phyloP scores from a whole-genome alignment of 1,139 yeast species.

The Debaryomyces coudertii region DNA sequence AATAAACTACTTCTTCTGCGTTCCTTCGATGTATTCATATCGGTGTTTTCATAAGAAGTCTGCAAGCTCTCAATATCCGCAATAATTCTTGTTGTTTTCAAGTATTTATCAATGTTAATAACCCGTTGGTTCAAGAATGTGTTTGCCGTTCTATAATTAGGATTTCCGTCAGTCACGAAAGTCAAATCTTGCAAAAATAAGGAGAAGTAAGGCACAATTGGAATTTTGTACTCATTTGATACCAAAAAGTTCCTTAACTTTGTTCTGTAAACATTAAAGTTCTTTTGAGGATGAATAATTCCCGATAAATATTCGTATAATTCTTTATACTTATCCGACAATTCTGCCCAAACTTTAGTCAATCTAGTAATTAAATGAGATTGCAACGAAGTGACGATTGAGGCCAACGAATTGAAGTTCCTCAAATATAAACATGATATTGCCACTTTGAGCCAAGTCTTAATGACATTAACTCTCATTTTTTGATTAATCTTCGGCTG shows the following conservation, averaged over 20 bases:
- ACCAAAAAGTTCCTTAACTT: conserved; percentile 61
- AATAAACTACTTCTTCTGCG: conserved; percentile 26
- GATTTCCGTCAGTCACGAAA: conserved; percentile 85
- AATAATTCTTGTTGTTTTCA: conserved; percentile 70
- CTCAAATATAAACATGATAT: conserved; percentile 78
- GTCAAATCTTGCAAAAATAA: conserved; percentile 85
- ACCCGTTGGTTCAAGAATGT: conserved; percentile 61
- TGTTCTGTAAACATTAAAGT: conserved; percentile 73
- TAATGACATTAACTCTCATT: conserved; percentile 61
- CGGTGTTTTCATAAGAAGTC: conserved; percentile 49
- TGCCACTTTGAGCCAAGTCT: conserved; percentile 84
- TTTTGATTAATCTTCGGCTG: conserved; percentile 53
- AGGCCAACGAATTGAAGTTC: conserved; percentile 86
- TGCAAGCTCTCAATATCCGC: conserved; percentile 82
- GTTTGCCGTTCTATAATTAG: conserved; percentile 64
- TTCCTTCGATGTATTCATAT: conserved; percentile 15
- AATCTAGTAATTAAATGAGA: conserved; percentile 78
- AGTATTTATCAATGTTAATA: conserved; percentile 82
- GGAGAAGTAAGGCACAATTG: conserved; percentile 86
- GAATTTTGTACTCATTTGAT: conserved; percentile 58
- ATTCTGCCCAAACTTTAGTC: conserved; percentile 62
- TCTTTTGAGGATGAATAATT: conserved; percentile 81
- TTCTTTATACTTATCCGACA: conserved; percentile 67
- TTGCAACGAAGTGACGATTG: conserved; percentile 83
- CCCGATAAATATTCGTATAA: conserved; percentile 68